A percentile compares a stretch with the other conserved stretches of the same genome.
Conservation (phyloP, 2,329 filamentous ascomycete genomes). For the Ophiostoma quercus region DNA sequence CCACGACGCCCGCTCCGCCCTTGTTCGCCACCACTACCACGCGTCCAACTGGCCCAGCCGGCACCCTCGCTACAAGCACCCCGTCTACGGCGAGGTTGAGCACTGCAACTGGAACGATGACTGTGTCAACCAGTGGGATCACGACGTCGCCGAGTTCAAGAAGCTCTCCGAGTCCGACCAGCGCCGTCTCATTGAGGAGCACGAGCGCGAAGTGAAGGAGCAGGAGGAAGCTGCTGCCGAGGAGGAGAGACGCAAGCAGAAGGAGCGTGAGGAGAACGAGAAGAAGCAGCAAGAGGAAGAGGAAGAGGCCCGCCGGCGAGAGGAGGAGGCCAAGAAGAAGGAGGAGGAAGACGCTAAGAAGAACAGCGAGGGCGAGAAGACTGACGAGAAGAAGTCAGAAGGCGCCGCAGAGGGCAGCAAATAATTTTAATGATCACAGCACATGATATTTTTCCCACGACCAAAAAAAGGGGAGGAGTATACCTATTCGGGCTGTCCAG, state of each 20-base stretch:
- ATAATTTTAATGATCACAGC: constrained; percentile 12
- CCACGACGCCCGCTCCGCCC: constrained; percentile 58
- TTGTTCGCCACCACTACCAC: constrained; percentile 71
- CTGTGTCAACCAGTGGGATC: constrained; percentile 62
- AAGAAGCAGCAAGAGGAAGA: constrained; percentile 32
- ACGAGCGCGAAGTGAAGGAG: constrained; percentile 34
- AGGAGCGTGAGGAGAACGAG: constrained; percentile 30
- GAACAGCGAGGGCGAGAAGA: background rate
- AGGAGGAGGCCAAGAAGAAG: constrained; percentile 22
- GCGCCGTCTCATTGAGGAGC: constrained; percentile 42
- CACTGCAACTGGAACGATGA: constrained; percentile 63
- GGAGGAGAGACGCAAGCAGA: constrained; percentile 21
- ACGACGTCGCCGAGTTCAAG: constrained; percentile 56
- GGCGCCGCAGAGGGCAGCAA: constrained; percentile 5
- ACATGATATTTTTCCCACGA: constrained; percentile 9
- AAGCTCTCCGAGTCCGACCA: constrained; percentile 55
- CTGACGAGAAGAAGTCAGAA: background rate
- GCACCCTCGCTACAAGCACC: constrained; percentile 62
- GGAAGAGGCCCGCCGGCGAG: constrained; percentile 19
- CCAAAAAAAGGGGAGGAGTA: constrained; percentile 5
- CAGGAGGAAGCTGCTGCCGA: constrained; percentile 30
- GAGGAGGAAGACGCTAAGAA: constrained; percentile 15
- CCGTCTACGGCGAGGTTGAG: constrained; percentile 65
- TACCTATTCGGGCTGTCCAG: background rate
- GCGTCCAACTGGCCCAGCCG: constrained; percentile 65